Percentiles rank a stretch among this genome's conserved stretches.
These are phyloP conservation scores for Cladosporium austrohemisphaericum DNA, from an alignment of 2,329 filamentous ascomycete genomes.

Conservation along the genomic window DNA sequence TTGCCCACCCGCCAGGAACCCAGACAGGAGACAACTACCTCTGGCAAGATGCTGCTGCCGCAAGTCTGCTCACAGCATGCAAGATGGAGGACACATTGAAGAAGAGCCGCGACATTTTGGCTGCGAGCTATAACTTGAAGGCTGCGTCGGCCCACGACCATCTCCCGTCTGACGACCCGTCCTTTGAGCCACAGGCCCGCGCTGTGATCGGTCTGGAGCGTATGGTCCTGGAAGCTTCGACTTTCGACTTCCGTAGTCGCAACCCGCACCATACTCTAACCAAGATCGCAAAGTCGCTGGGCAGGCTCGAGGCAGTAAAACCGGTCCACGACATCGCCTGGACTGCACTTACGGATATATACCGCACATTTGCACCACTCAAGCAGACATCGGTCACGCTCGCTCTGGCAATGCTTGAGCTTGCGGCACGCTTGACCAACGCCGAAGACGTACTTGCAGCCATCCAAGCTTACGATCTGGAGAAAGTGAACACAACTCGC, in stretches of 20 bases:
- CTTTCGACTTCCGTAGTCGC: slow-evolving; percentile 88
- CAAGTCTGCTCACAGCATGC: slow-evolving; percentile 86
- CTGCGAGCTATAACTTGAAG: slow-evolving; percentile 84
- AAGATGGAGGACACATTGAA: slow-evolving; percentile 98
- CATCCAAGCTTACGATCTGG: slow-evolving; percentile 44
- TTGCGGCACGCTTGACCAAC: slow-evolving; percentile 63
- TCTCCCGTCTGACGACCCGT: slow-evolving; percentile 73
- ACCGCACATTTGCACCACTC: slow-evolving; percentile 86
- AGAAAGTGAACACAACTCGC: slow-evolving; percentile 42
- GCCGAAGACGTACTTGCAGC: slow-evolving; percentile 21
- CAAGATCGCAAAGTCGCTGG: slow-evolving; percentile 56
- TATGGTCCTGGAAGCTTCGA: slow-evolving; percentile 84
- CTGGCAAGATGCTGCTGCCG: slow-evolving; percentile 78
- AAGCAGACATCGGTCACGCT: slow-evolving; percentile 87
- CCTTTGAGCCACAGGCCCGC: slow-evolving; percentile 75
- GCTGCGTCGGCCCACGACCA: slow-evolving; percentile 59
- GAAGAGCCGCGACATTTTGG: slow-evolving; percentile 89
- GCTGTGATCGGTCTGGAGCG: slow-evolving; percentile 86
- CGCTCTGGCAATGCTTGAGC: slow-evolving; percentile 75
- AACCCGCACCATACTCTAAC: slow-evolving; percentile 81
- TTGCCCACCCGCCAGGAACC: slow-evolving; percentile 60
- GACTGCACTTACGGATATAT: slow-evolving; percentile 80
- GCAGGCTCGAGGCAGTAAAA: slow-evolving; percentile 46
- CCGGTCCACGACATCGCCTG: slow-evolving; percentile 53
- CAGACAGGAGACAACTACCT: slow-evolving; percentile 68